These are phyloP conservation scores for Gossypium gossypioides DNA, from an alignment of 441 rosid species.

Conservation along the genomic window DNA sequence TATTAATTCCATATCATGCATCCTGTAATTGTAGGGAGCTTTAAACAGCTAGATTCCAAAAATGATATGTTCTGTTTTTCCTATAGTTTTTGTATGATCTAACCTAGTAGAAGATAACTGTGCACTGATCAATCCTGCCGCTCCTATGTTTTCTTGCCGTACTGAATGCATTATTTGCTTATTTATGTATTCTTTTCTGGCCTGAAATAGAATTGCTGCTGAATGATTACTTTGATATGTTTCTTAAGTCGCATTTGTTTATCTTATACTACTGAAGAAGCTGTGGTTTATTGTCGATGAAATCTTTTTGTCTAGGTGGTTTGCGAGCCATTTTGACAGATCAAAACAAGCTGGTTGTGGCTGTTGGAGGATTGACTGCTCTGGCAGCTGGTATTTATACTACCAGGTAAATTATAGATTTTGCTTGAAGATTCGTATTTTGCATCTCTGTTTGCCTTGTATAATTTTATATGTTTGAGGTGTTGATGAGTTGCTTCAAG, in stretches of 20 bases:
- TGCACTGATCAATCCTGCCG: neutral
- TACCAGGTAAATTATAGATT: conserved; percentile 50
- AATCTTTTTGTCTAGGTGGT: conserved; percentile 44
- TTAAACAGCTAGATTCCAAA: neutral
- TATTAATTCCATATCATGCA: conserved; percentile 19
- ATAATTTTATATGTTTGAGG: neutral
- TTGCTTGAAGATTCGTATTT: neutral
- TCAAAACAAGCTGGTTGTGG: conserved; percentile 83
- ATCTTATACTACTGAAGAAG: neutral
- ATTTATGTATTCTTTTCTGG: neutral
- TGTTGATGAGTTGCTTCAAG: neutral
- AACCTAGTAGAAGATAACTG: neutral
- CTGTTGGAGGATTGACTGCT: conserved; percentile 93
- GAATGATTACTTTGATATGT: neutral
- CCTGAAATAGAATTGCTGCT: neutral
- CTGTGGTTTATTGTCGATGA: conserved; percentile 8
- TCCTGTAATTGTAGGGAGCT: neutral
- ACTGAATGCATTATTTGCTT: neutral
- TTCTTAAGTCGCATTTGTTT: neutral
- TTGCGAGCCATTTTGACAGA: conserved; percentile 81
- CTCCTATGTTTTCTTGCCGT: neutral
- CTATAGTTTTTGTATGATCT: neutral
- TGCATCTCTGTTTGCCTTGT: neutral
- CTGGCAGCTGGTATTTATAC: conserved; percentile 95
- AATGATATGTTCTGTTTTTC: neutral